phyloP scores from a whole-genome alignment of 2,329 filamentous ascomycete genomes.

The Beauveria bassiana region DNA sequence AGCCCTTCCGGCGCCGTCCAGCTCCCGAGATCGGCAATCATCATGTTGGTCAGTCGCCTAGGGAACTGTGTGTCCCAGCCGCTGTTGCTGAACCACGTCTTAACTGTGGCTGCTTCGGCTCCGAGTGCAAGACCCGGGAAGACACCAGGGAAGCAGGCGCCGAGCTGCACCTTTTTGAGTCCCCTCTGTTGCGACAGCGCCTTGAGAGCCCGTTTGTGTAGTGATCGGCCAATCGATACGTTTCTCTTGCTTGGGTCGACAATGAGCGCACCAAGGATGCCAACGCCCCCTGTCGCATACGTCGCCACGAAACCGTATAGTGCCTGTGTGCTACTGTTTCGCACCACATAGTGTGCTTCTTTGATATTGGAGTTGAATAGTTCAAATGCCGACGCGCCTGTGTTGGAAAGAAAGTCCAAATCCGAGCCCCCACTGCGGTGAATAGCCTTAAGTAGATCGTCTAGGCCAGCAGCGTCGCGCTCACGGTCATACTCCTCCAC shows the following conservation, averaged over 20 bases:
- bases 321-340: slow-evolving; percentile 85
- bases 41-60: slow-evolving; percentile 55
- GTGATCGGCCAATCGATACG: slow-evolving; percentile 80
- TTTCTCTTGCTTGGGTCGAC: slow-evolving; percentile 83
- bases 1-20: slow-evolving; percentile 75
- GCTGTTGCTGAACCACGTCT: slow-evolving; percentile 80
- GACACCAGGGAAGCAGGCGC: slow-evolving; percentile 72
- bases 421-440: slow-evolving; percentile 59
- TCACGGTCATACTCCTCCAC: slow-evolving; percentile 81
- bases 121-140: slow-evolving; percentile 73
- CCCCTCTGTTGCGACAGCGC: slow-evolving; percentile 61
- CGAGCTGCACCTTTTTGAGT: slow-evolving; percentile 74
- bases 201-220: slow-evolving; percentile 78
- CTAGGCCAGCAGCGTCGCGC: slow-evolving; percentile 64
- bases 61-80: slow-evolving; percentile 73
- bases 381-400: slow-evolving; percentile 68
- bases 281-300: slow-evolving; percentile 66
- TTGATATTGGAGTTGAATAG: slow-evolving; percentile 62
- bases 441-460: slow-evolving; percentile 65
- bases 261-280: slow-evolving; percentile 77
- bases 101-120: slow-evolving; percentile 36
- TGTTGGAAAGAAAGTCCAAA: slow-evolving; percentile 61
- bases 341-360: slow-evolving; percentile 83
- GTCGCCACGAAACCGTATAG: slow-evolving; percentile 90
- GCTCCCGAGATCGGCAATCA: slow-evolving; percentile 60